These are phyloP conservation scores for Fusarium sarcochroum DNA, from an alignment of 2,329 filamentous ascomycete genomes.

Conservation along the genomic window DNA sequence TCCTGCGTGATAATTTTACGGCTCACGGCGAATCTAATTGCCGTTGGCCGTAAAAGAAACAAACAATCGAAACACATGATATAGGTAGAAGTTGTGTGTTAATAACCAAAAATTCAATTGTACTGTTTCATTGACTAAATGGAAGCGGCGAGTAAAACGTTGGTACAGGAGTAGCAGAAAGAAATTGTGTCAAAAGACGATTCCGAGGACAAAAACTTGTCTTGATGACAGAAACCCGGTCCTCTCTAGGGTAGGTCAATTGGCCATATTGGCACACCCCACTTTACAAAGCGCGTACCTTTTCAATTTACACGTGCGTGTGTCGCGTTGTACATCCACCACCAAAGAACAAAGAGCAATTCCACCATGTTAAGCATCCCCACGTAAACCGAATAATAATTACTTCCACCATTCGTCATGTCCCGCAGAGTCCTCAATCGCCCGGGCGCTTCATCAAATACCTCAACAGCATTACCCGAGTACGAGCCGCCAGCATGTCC, in stretches of 20 bases:
- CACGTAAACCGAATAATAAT: conserved; percentile 12
- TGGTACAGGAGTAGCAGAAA: too few relatives aligned
- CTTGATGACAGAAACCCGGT: too few relatives aligned
- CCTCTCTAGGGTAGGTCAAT: conserved; percentile 6
- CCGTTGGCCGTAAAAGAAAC: background rate
- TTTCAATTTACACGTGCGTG: conserved; percentile 36
- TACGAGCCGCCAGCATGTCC: conserved; percentile 65
- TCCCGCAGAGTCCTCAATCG: conserved; percentile 53
- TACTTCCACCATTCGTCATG: conserved; percentile 44
- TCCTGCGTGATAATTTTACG: too few relatives aligned
- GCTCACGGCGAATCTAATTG: background rate
- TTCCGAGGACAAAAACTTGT: too few relatives aligned
- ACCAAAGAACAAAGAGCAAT: background rate
- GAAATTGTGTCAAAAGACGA: too few relatives aligned
- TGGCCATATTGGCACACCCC: background rate
- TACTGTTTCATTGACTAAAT: too few relatives aligned
- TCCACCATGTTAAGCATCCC: conserved; percentile 20
- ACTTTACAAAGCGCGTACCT: conserved; percentile 4
- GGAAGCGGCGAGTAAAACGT: too few relatives aligned
- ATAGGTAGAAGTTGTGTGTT: background rate
- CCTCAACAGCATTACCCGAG: conserved; percentile 57
- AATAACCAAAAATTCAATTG: too few relatives aligned
- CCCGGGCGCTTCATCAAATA: conserved; percentile 28
- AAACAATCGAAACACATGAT: background rate
- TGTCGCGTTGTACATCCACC: conserved; percentile 4